These are phyloP conservation scores for Boletus pseudo-olivaceus DNA, from an alignment of 768 basidiomycete species.

Conservation along the genomic window DNA sequence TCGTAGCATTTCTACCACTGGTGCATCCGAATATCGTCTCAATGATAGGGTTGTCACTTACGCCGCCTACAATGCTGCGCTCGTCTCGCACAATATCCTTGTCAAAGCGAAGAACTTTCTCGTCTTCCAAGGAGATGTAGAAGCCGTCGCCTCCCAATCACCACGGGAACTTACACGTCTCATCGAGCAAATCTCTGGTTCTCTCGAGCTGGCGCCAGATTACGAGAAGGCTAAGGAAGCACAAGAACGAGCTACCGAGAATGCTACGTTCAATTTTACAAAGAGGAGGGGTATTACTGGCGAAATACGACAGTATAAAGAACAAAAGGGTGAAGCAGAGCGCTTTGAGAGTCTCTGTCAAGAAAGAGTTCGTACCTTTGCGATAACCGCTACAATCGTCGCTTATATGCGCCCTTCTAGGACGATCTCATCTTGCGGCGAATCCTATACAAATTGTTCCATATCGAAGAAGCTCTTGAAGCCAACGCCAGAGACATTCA, in stretches of 20 bases:
- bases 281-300: conserved; percentile 91
- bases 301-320: conserved; percentile 96
- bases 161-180: conserved; percentile 85
- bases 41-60: conserved; percentile 82
- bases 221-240: conserved; percentile 88
- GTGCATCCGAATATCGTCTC: conserved; percentile 87
- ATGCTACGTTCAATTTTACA: conserved; percentile 91
- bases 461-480: conserved; percentile 83
- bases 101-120: conserved; percentile 99
- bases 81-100: conserved; percentile 88
- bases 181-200: conserved; percentile 95
- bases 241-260: conserved; percentile 89
- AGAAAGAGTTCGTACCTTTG: conserved; percentile 53
- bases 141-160: conserved; percentile 94
- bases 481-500: conserved; percentile 67
- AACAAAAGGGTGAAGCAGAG: conserved; percentile 92
- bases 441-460: conserved; percentile 83
- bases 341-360: conserved; percentile 75
- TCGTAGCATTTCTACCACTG: conserved; percentile 78
- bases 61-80: conserved; percentile 82
- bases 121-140: conserved; percentile 98
- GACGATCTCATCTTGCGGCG: conserved; percentile 81
- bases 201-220: conserved; percentile 80
- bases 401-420: conserved; percentile 36
- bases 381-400: neutral